Conservation (phyloP, 169 alveolate genomes). For the Plasmodium blacklocki region DNA sequence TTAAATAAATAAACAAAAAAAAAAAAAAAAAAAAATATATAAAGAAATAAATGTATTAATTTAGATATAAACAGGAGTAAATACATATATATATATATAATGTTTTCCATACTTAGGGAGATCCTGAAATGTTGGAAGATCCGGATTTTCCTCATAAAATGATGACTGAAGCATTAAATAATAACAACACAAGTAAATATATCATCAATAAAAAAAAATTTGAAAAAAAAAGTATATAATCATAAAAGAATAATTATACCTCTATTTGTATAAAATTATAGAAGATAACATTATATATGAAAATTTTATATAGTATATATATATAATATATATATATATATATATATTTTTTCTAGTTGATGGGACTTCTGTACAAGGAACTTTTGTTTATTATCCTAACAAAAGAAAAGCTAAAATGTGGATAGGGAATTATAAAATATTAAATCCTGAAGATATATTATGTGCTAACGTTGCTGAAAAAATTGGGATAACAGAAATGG, state of each 20-base stretch:
- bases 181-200: conserved; percentile 75
- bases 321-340: not conserved
- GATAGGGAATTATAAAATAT: conserved; percentile 82
- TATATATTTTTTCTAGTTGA: conserved; percentile 38
- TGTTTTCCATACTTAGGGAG: conserved; percentile 79
- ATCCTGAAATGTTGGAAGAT: conserved; percentile 82
- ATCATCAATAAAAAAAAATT: not conserved
- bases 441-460: conserved; percentile 82
- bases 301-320: not conserved
- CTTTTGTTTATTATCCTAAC: conserved; percentile 81
- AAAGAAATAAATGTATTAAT: not conserved
- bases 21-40: not conserved
- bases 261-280: not conserved
- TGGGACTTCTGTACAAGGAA: conserved; percentile 75
- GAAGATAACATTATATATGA: not conserved
- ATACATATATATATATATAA: not conserved
- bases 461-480: conserved; percentile 68
- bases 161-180: conserved; percentile 76
- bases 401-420: conserved; percentile 83
- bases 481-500: conserved; percentile 63
- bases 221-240: too few relatives aligned
- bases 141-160: conserved; percentile 82
- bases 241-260: too few relatives aligned
- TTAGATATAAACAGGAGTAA: not conserved
- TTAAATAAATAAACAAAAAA: not conserved